These are phyloP conservation scores for Rhynchospora breviuscula DNA, from an alignment of 176 grass and related monocot genomes.

Conservation along the genomic window DNA sequence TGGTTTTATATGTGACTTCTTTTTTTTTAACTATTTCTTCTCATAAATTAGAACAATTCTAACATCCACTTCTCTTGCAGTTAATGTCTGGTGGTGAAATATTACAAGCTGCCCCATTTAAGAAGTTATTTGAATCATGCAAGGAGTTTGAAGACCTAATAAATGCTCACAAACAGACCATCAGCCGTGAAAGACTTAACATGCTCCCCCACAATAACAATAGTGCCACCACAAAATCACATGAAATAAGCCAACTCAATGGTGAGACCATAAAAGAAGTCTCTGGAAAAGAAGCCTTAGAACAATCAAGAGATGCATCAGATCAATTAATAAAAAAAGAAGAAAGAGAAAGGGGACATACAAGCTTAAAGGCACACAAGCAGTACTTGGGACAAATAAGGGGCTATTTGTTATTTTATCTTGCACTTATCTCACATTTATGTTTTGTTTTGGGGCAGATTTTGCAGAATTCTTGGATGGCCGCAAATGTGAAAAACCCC, in stretches of 20 bases:
- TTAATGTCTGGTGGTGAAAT: constrained; percentile 78
- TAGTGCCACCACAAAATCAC: constrained; percentile 8
- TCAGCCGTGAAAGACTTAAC: constrained; percentile 31
- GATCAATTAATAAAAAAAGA: constrained; percentile 85
- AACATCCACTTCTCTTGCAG: constrained; percentile 30
- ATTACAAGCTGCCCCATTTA: constrained; percentile 49
- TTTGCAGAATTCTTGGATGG: constrained; percentile 95
- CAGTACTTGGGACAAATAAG: constrained; percentile 71
- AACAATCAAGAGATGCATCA: constrained; percentile 15
- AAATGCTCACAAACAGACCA: constrained; percentile 63
- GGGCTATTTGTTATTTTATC: constrained; percentile 54
- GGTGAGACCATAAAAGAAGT: not conserved
- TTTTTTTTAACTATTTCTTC: not conserved
- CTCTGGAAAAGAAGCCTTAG: constrained; percentile 16
- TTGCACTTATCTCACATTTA: constrained; percentile 41
- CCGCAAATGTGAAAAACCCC: constrained; percentile 71
- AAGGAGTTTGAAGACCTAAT: constrained; percentile 81
- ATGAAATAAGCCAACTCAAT: constrained; percentile 32
- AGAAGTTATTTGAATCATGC: constrained; percentile 44
- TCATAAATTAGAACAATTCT: not conserved
- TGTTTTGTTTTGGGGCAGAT: constrained; percentile 72
- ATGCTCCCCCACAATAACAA: constrained; percentile 22
- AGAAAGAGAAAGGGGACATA: constrained; percentile 78
- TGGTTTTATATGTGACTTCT: not conserved
- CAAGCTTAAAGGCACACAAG: constrained; percentile 65